A percentile compares a stretch with the other conserved stretches of the same genome.
Conservation (phyloP, 2,329 filamentous ascomycete species). For the Fusarium multiceps region DNA sequence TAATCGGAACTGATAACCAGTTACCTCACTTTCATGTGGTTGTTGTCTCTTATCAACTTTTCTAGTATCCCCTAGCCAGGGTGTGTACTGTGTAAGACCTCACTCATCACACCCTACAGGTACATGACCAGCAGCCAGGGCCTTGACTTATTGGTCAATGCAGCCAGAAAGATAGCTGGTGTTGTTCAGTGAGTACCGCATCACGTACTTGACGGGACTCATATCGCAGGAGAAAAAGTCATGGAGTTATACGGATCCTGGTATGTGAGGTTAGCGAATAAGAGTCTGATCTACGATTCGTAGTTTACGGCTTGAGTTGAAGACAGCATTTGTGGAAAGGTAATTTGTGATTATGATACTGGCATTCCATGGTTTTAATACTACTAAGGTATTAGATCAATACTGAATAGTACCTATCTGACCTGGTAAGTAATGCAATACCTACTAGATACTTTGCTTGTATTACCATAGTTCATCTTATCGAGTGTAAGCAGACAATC, state of each 20-base stretch:
- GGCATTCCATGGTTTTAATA: background rate
- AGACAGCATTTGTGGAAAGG: background rate
- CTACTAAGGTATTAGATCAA: background rate
- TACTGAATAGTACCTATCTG: background rate
- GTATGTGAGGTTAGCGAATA: conserved; percentile 1
- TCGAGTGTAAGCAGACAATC: background rate
- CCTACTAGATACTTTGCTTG: background rate
- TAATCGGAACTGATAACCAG: background rate
- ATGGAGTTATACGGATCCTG: background rate
- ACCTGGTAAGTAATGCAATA: background rate
- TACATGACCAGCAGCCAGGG: background rate
- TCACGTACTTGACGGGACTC: background rate
- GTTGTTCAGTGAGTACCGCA: background rate
- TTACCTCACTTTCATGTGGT: background rate
- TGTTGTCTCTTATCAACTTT: background rate
- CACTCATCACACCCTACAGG: background rate
- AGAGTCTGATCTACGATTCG: background rate
- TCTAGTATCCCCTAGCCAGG: background rate
- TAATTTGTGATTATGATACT: background rate
- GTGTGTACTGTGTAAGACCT: background rate
- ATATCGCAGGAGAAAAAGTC: background rate
- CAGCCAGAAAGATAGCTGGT: background rate
- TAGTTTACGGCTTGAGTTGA: background rate
- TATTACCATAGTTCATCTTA: background rate
- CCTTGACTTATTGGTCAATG: background rate